These are phyloP conservation scores for Eragrostis nindensis DNA, from an alignment of 176 grass and related monocot species.

Conservation along the genomic window DNA sequence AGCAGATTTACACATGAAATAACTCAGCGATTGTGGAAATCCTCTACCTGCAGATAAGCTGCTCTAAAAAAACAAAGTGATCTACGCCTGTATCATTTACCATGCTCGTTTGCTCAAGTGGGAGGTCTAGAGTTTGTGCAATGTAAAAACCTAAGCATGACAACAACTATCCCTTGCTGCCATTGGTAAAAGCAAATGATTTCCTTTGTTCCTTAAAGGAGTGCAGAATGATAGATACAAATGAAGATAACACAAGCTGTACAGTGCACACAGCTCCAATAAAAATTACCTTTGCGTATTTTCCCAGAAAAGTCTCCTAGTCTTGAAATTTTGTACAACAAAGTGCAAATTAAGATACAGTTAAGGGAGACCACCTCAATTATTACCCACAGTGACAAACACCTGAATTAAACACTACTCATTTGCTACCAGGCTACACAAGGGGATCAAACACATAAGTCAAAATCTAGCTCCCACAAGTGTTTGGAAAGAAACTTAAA, in stretches of 20 bases:
- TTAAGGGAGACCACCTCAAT: too few relatives aligned
- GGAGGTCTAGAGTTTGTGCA: too few relatives aligned
- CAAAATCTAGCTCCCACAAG: too few relatives aligned
- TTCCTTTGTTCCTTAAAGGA: too few relatives aligned
- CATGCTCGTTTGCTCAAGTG: conserved; percentile 29
- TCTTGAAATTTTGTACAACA: conserved; percentile 28
- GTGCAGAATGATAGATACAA: conserved; percentile 5
- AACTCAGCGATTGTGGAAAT: conserved; percentile 24
- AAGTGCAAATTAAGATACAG: conserved; percentile 25
- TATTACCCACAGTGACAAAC: too few relatives aligned
- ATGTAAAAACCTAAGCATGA: too few relatives aligned
- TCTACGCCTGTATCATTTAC: conserved; percentile 28
- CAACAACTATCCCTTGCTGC: too few relatives aligned
- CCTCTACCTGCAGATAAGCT: conserved; percentile 44
- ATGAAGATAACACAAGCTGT: conserved; percentile 14
- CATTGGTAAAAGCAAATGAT: too few relatives aligned
- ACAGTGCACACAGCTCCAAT: conserved; percentile 1
- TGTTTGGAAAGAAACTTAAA: neutral
- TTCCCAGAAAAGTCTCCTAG: conserved; percentile 19
- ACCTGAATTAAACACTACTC: neutral
- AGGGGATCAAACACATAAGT: too few relatives aligned
- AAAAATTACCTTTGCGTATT: conserved; percentile 40
- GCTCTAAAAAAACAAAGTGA: conserved; percentile 20
- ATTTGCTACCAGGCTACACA: neutral
- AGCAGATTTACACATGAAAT: conserved; percentile 35